Percentiles rank a stretch among this genome's conserved stretches.
These are phyloP conservation scores for Irineochytrium annulatum DNA, from an alignment of 192 early-diverging fungal genomes.

Conservation along the genomic window DNA sequence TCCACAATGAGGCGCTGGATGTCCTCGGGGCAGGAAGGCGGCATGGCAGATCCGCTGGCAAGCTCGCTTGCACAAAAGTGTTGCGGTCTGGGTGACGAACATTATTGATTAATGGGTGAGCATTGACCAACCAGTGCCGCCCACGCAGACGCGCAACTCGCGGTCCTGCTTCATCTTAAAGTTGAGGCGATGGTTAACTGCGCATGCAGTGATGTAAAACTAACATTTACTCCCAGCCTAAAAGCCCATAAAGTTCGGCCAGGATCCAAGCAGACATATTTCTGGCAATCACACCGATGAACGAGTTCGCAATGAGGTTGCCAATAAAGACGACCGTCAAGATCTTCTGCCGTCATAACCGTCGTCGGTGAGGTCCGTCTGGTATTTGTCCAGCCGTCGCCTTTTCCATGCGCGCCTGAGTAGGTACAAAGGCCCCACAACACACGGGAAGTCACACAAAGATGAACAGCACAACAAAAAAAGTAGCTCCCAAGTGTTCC, in stretches of 20 bases:
- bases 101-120: too few species aligned
- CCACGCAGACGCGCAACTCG: too few species aligned
- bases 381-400: slow-evolving; percentile 42
- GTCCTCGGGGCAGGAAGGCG: too few species aligned
- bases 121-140: too few species aligned
- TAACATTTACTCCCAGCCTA: too few species aligned
- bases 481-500: slow-evolving; percentile 17
- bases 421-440: background rate
- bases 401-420: background rate
- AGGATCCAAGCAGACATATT: too few species aligned
- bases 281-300: slow-evolving; percentile 50
- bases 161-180: slow-evolving; percentile 20
- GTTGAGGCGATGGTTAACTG: slow-evolving; percentile 15
- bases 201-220: background rate
- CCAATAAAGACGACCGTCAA: slow-evolving; percentile 40
- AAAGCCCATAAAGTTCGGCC: slow-evolving; percentile 25
- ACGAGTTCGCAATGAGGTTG: slow-evolving; percentile 48
- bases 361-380: slow-evolving; percentile 22
- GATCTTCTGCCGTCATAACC: slow-evolving; percentile 31
- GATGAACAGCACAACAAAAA: slow-evolving; percentile 36
- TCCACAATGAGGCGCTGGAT: too few species aligned
- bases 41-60: too few species aligned
- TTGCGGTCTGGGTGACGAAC: too few species aligned
- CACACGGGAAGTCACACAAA: slow-evolving; percentile 20
- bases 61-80: too few species aligned